Base-by-base conservation (phyloP, 1,139 yeast genomes). In the Taphrina populina region DNA sequence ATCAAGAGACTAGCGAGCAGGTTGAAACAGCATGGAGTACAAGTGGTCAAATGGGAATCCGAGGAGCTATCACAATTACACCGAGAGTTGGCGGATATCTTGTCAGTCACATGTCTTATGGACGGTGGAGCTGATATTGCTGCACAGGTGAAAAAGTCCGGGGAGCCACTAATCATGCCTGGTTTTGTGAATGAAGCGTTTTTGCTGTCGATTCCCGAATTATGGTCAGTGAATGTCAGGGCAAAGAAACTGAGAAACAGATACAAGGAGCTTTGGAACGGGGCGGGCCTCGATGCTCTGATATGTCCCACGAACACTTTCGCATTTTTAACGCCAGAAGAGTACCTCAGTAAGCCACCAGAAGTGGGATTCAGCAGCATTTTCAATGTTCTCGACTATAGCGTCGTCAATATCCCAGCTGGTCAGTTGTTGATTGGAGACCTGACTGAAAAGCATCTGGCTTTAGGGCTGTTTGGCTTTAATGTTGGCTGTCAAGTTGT, bases 331-430 rank as follows among this genome's bases (percentile, higher is more conserved):
- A 23, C 47, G 1, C 10, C 8, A 11, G 47, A 29, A 5, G 33
- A 43, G 27, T 43, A 43, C 15, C 37, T 37, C 4, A n/a, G 8
- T 20, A 43, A 43, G 27, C 27, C 29, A 4, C 33, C 47, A 8
- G 47, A 43, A 13, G 32, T 84, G 88, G 92, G 84, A 4, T 83
- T 83, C 70, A 76, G 82, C 11, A 70, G 78, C 33, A 71, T 73
- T 15, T 69, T 78, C 66, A 80, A 80, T 64, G 65, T 76, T 27
- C 65, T 80, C 37, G 86, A 82, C 66, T 80, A 77, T 64, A 62
- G 81, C 17, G 79, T 78, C 2, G 81, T 82, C 20, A 75, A 75
- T 1, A 67, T 80, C 56, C 84, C 84, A 0, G 76, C 41, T 4
- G 52, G 52, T 11, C 26, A 26, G 7, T 35, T 43, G 29, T 19